These are phyloP conservation scores for Psilocybe azurescens DNA, from an alignment of 768 basidiomycete species.

Conservation along the genomic window DNA sequence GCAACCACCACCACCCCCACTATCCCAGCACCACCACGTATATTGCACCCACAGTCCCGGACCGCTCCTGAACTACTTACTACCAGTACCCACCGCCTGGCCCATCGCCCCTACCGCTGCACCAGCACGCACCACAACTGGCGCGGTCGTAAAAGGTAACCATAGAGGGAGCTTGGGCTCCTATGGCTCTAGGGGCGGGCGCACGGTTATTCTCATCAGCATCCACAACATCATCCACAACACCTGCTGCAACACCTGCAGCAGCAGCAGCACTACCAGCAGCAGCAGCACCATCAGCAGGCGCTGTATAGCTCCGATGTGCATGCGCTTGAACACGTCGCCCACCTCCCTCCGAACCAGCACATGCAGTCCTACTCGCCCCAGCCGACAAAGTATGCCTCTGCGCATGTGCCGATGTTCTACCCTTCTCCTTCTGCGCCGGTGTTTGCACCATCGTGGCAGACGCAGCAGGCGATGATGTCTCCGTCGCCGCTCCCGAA, in stretches of 20 bases:
- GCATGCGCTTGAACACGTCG: slow-evolving; percentile 20
- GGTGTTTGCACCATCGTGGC: slow-evolving; percentile 48
- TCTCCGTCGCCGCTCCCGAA: slow-evolving; percentile 65
- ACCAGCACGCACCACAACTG: slow-evolving; percentile 37
- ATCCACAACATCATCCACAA: slow-evolving; percentile 37
- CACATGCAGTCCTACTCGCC: slow-evolving; percentile 24
- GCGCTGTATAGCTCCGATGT: neutral
- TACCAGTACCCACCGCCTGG: slow-evolving; percentile 36
- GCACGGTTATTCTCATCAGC: slow-evolving; percentile 40
- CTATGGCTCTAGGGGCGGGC: slow-evolving; percentile 39
- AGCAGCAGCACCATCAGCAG: slow-evolving; percentile 26
- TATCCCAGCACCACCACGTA: slow-evolving; percentile 24
- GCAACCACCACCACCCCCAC: slow-evolving; percentile 17
- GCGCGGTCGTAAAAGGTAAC: slow-evolving; percentile 32
- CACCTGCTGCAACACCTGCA: slow-evolving; percentile 29
- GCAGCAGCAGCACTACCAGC: neutral
- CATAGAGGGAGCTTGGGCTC: slow-evolving; percentile 30
- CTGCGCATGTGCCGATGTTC: slow-evolving; percentile 12
- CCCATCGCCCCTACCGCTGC: slow-evolving; percentile 46
- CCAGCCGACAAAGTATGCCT: neutral
- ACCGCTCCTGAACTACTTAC: slow-evolving; percentile 42
- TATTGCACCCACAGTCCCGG: slow-evolving; percentile 40
- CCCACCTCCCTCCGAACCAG: neutral
- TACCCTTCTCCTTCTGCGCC: slow-evolving; percentile 44
- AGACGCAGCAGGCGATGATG: slow-evolving; percentile 28